A percentile compares a stretch with the other conserved stretches of the same genome.
Evolutionary conservation across 305 asterid species (phyloP).

Genomic region (Ajuga reptans): DNA sequence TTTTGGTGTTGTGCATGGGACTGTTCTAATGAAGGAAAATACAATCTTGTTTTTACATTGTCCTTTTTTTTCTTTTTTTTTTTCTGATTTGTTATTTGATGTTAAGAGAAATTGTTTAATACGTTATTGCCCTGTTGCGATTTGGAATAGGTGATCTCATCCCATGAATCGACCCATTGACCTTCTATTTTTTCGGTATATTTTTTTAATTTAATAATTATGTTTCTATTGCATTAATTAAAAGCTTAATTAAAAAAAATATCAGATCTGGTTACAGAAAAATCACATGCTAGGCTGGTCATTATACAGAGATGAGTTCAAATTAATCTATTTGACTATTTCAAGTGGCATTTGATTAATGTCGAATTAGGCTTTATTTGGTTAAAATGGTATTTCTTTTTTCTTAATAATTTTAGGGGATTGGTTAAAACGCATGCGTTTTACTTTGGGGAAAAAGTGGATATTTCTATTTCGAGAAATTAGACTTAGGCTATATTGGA

Average conservation of each 20-base stretch:
- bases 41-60: background rate
- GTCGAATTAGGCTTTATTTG: background rate
- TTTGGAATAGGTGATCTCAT: background rate
- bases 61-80: background rate
- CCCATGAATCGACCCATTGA: background rate
- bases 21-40: slow-evolving; percentile 10
- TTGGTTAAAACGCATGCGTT: too few relatives aligned
- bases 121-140: background rate
- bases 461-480: too few relatives aligned
- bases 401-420: too few relatives aligned
- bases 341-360: slow-evolving; percentile 5
- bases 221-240: background rate
- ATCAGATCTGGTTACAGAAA: slow-evolving; percentile 1
- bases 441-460: too few relatives aligned
- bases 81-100: background rate
- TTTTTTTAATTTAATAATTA: background rate
- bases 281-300: slow-evolving; percentile 16
- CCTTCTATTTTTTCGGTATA: background rate
- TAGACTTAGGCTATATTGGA: too few relatives aligned
- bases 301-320: background rate
- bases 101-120: too few relatives aligned
- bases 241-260: background rate
- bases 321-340: background rate
- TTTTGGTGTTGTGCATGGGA: slow-evolving; percentile 39
- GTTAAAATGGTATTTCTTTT: too few relatives aligned